Evolutionary conservation across 1,284 basidiomycete species (phyloP).

Genomic region (Ustanciosporium gigantosporum): DNA sequence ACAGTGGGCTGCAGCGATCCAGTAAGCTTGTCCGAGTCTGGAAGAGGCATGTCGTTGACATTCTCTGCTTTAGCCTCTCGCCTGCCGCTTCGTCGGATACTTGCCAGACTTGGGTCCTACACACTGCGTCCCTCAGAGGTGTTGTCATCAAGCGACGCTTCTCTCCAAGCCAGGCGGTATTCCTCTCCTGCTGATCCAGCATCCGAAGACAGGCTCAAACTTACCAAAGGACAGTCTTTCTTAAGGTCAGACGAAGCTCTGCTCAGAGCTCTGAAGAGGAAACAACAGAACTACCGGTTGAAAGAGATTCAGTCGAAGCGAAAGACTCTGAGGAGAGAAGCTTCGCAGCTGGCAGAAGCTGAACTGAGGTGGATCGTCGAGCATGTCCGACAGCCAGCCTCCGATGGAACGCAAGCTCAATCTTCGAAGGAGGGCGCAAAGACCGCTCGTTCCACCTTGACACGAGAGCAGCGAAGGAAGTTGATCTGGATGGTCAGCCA

Average conservation of each 20-base stretch:
- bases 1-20: too few species aligned
- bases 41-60: too few species aligned
- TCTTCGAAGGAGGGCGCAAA: not conserved
- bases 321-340: slow-evolving; percentile 16
- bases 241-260: slow-evolving; percentile 13
- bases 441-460: not conserved
- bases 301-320: not conserved
- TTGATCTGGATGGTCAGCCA: slow-evolving; percentile 8
- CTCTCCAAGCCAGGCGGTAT: too few species aligned
- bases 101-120: too few species aligned
- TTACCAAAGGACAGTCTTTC: too few species aligned
- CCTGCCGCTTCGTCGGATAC: too few species aligned
- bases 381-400: slow-evolving; percentile 8
- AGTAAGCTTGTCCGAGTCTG: too few species aligned
- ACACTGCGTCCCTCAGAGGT: too few species aligned
- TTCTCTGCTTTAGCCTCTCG: too few species aligned
- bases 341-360: slow-evolving; percentile 10
- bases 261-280: slow-evolving; percentile 6
- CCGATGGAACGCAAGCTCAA: not conserved
- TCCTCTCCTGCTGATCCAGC: too few species aligned
- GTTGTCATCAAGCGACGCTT: too few species aligned
- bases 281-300: slow-evolving; percentile 20
- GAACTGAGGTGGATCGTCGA: slow-evolving; percentile 24
- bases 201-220: too few species aligned
- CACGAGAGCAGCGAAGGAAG: not conserved